phyloP scores from a whole-genome alignment of 495 filamentous ascomycete genomes.

The Lepidopterella palustris region DNA sequence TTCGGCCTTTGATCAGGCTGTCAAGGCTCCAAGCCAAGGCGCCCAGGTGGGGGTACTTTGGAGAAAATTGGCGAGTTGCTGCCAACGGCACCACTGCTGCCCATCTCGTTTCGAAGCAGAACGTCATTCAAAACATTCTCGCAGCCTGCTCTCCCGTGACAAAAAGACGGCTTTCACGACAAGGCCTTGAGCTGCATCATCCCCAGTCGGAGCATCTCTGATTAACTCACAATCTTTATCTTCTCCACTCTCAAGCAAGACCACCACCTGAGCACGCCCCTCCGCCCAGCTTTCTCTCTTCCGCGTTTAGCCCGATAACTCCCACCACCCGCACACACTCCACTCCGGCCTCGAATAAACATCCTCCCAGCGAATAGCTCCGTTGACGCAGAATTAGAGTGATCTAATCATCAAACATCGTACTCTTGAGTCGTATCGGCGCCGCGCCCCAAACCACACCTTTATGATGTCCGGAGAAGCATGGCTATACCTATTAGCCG shows the following conservation, averaged over 20 bases:
- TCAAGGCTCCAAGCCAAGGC: too few relatives aligned
- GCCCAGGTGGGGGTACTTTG: not conserved
- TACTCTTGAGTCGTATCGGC: not conserved
- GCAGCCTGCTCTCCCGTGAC: slow-evolving; percentile 2
- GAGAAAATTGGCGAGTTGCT: not conserved
- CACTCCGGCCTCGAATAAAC: not conserved
- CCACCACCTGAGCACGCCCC: slow-evolving; percentile 1
- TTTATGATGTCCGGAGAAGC: slow-evolving; percentile 95
- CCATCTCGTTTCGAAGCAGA: not conserved
- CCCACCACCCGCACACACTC: slow-evolving; percentile 21
- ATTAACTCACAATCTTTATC: too few relatives aligned
- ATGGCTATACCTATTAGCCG: slow-evolving; percentile 97
- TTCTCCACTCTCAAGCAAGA: too few relatives aligned
- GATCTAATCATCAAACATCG: not conserved
- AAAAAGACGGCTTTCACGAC: not conserved
- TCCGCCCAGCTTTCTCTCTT: slow-evolving; percentile 10
- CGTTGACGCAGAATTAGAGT: not conserved
- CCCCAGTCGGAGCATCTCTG: too few relatives aligned
- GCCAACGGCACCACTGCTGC: not conserved
- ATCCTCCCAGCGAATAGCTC: not conserved
- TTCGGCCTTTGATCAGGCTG: too few relatives aligned
- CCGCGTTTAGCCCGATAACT: slow-evolving; percentile 16
- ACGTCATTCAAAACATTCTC: slow-evolving; percentile 6
- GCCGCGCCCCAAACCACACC: slow-evolving; percentile 16
- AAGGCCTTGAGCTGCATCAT: not conserved